Base-by-base conservation (phyloP, 345 rosid genomes). In the Linum lewisii region DNA sequence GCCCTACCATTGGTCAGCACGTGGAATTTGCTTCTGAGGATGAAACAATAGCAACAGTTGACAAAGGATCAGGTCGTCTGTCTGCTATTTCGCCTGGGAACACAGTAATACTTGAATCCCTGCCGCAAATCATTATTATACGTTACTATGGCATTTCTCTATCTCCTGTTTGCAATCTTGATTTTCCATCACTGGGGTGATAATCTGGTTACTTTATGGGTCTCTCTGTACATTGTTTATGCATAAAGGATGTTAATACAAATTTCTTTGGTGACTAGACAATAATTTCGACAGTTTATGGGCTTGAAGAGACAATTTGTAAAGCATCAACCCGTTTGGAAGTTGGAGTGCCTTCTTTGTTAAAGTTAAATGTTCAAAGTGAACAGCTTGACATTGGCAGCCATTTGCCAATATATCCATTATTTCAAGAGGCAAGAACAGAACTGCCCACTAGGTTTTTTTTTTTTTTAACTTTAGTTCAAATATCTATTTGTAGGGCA, bases 61-160 rank as follows among this genome's bases (percentile, higher is more conserved):
- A 91, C 57, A 70, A 64, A 72, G 75, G 82, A 16, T 78, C 84
- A 0, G 98, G 96, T 44, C 77, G 67, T 45, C 68, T 88, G 23
- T 77, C 75, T 70, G 95, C 88, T 57, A 75, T 74, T 71, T 84
- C 92, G 64, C 88, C 87, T 15, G 98, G 98, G 65, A 86, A 91
- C 76, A 73, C 96, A 62, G 98, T 91, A 78, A 68, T 88, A 67
- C 60, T 60, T 54, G 58, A 63, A 70, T 64, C 61, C 26, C 57
- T 22, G 63, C 59, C 49, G 52, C 56, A 55, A 38, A 25, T 69
- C 61, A 38, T 38, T 38, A 38, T 5, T 38, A 5, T 38, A 38
- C 29, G 56, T 53, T 54, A 58, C 15, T 14, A 51, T 58, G 24
- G 24, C 51, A 22, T 51, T 70, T 63, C 45, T 38, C 11, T 38